Conservation (phyloP, 176 grass and related monocot genomes). For the Neostapfia colusana region DNA sequence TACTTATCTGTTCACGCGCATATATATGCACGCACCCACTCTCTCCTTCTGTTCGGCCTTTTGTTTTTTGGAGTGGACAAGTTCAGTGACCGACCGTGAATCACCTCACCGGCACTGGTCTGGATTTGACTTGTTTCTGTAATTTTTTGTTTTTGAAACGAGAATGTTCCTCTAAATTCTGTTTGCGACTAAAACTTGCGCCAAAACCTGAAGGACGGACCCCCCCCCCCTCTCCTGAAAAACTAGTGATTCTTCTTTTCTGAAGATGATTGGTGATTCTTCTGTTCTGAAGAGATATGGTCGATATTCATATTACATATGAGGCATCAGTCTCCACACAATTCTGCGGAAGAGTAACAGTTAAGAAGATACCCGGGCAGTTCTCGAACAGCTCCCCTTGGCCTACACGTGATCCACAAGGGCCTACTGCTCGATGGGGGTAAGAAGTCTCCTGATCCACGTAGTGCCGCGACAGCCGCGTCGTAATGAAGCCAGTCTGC, state of each 20-base stretch:
- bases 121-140: background rate
- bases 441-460: conserved; percentile 8
- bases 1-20: conserved; percentile 24
- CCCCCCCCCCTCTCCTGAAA: too few relatives aligned
- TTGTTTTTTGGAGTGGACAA: background rate
- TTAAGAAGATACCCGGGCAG: too few relatives aligned
- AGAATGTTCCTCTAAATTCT: too few relatives aligned
- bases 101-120: background rate
- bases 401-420: conserved; percentile 19
- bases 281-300: background rate
- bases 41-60: background rate
- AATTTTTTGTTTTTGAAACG: too few relatives aligned
- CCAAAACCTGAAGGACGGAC: too few relatives aligned
- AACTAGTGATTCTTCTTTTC: conserved; percentile 3
- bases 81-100: background rate
- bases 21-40: background rate
- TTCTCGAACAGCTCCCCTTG: too few relatives aligned
- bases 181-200: too few relatives aligned
- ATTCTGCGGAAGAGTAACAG: background rate
- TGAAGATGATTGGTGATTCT: too few relatives aligned
- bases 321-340: conserved; percentile 8
- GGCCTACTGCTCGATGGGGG: background rate
- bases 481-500: conserved; percentile 16
- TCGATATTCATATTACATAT: conserved; percentile 7
- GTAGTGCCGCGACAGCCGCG: background rate